Percentiles rank a stretch among this genome's conserved stretches.
Conservation (phyloP, 2,329 filamentous ascomycete genomes). For the Aspergillus hortae region DNA sequence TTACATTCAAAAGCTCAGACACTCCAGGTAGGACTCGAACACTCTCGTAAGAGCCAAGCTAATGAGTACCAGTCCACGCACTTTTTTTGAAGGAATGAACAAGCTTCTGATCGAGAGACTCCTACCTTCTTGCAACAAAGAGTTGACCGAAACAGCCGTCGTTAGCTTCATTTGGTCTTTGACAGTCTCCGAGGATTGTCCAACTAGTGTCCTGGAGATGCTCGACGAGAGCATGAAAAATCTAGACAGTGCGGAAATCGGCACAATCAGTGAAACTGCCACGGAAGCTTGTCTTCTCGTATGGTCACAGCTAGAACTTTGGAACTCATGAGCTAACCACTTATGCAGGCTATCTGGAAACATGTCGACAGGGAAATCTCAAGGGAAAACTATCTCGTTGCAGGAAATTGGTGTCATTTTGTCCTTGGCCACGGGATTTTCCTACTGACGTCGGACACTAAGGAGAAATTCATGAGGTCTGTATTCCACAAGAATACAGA, state of each 20-base stretch:
- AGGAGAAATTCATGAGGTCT: slow-evolving; percentile 65
- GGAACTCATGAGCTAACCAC: background rate
- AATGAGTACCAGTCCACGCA: slow-evolving; percentile 26
- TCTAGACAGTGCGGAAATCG: slow-evolving; percentile 31
- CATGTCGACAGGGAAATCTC: slow-evolving; percentile 59
- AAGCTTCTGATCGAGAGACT: slow-evolving; percentile 61
- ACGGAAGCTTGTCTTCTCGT: slow-evolving; percentile 50
- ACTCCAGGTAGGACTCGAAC: slow-evolving; percentile 42
- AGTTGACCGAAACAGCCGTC: slow-evolving; percentile 67
- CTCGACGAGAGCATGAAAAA: slow-evolving; percentile 36
- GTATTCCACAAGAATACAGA: background rate
- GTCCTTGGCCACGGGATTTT: slow-evolving; percentile 64
- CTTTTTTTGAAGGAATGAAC: slow-evolving; percentile 53
- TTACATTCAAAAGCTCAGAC: slow-evolving; percentile 63
- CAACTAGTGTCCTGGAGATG: slow-evolving; percentile 26
- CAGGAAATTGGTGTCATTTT: slow-evolving; percentile 68
- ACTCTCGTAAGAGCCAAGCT: background rate
- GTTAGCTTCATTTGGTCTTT: slow-evolving; percentile 67
- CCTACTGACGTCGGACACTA: slow-evolving; percentile 61
- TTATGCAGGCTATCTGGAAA: slow-evolving; percentile 72
- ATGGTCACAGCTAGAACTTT: background rate
- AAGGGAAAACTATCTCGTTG: slow-evolving; percentile 50
- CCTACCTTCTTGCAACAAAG: slow-evolving; percentile 45
- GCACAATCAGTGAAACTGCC: slow-evolving; percentile 55
- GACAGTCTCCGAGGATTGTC: slow-evolving; percentile 30